Evolutionary conservation across 768 basidiomycete species (phyloP), one percentile per base, ranked within the genome.

Genomic region (Harrya chromipes): DNA sequence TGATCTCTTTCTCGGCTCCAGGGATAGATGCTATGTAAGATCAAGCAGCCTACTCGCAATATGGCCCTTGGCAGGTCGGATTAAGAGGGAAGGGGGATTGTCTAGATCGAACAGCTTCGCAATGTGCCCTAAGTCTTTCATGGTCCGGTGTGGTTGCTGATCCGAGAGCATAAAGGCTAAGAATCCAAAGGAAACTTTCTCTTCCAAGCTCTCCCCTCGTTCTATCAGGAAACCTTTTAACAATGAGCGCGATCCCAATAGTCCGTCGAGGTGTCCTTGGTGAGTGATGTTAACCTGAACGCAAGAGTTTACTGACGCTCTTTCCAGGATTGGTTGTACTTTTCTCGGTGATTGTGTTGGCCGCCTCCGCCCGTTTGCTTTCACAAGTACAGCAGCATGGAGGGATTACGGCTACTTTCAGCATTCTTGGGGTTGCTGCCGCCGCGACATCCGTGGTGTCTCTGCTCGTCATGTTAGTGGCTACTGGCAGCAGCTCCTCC

Each of bases 341-440:
- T 9, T 66, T 71, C 43, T 59, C 69, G 5, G 0, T 71, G 27
- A 59, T 74, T 42, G 67, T 56, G 17, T 46, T 74, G 19, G 65
- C 57, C 12, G 1, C 73, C 2, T 52, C 60, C 6, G 72, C 61
- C 13, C 37, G 60, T 44, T 39, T 72, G 27, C 56, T 64, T 46
- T 52, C 61, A 10, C 43, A 61, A 44, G 58, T 63, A 5, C 39
- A 46, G 10, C 10, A 43, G 16, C 46, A 57, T 35, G 43, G 47
- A 9, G 1, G 2, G 4, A 5, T 3, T 4, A 66, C 66, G 13
- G 53, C 26, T 27, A 47, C 17, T 9, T 74, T 62, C 35, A 49
- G 53, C 41, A 55, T 54, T 6, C 53, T 75, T 14, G 65, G 51
- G n/a, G 12, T 73, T 33, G 63, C 70, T 10, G 59, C 59, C 9